Conservation (phyloP, 306 rosid species). For the Canavalia gladiata region DNA sequence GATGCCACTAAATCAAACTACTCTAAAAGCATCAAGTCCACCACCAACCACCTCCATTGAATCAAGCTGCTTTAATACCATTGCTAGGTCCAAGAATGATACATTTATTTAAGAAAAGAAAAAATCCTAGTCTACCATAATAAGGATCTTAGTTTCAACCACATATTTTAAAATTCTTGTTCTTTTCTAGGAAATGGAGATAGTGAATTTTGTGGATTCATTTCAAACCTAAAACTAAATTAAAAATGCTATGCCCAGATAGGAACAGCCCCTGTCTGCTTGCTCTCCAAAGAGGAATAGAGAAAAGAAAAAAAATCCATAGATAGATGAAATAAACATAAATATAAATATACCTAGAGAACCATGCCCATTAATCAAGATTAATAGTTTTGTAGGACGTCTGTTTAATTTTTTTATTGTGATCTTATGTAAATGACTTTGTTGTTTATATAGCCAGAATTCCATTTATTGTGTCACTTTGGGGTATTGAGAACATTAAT, state of each 20-base stretch:
- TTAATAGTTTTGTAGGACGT: background rate
- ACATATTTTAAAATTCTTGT: constrained; percentile 24
- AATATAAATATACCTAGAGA: too few species aligned
- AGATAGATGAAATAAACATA: too few species aligned
- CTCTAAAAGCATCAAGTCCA: too few species aligned
- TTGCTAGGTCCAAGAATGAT: background rate
- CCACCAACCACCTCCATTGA: too few species aligned
- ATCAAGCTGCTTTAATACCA: background rate
- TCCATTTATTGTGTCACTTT: constrained; percentile 13
- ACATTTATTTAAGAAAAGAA: background rate
- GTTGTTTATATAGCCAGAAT: constrained; percentile 4
- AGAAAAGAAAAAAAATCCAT: too few species aligned
- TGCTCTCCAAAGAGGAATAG: too few species aligned
- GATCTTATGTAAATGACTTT: background rate
- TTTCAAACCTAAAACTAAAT: background rate
- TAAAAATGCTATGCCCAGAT: constrained; percentile 7
- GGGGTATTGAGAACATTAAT: constrained; percentile 21
- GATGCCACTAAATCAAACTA: constrained; percentile 8
- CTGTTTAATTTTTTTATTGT: background rate
- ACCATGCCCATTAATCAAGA: constrained; percentile 16
- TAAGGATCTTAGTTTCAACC: background rate
- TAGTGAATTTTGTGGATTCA: constrained; percentile 13
- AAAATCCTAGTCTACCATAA: background rate
- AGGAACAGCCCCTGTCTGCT: too few species aligned
- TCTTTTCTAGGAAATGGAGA: constrained; percentile 6